These are phyloP conservation scores for Cadophora gregata DNA, from an alignment of 2,329 filamentous ascomycete species.

Conservation along the genomic window DNA sequence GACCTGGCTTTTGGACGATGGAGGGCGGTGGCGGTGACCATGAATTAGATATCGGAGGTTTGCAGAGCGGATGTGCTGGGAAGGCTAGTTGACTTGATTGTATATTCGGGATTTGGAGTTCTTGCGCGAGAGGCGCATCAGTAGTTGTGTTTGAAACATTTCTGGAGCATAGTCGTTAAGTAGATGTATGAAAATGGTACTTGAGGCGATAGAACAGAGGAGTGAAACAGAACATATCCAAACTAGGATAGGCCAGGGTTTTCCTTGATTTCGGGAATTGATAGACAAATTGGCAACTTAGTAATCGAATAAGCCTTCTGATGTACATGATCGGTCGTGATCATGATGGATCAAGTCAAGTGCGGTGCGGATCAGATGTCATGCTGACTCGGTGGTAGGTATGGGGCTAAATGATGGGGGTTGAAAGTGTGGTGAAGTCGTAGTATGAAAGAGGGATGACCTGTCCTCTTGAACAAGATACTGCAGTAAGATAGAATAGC, in stretches of 20 bases:
- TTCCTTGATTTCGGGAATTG: background rate
- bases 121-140: background rate
- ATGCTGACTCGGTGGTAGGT: background rate
- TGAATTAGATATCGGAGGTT: background rate
- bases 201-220: background rate
- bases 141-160: background rate
- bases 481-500: slow-evolving; percentile 2
- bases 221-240: background rate
- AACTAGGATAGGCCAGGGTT: background rate
- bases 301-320: slow-evolving; percentile 4
- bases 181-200: background rate
- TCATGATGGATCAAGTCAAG: slow-evolving; percentile 4
- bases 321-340: slow-evolving; percentile 6
- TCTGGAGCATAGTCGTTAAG: background rate
- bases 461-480: background rate
- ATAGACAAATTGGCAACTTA: background rate
- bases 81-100: background rate
- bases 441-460: background rate
- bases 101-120: background rate
- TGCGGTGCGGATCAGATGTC: background rate
- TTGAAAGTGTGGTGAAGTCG: background rate
- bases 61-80: background rate
- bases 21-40: background rate
- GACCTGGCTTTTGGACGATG: background rate
- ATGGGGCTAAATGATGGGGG: background rate